These are phyloP conservation scores for Chimonanthus praecox DNA, from an alignment of 164 flowering plant species.

Conservation along the genomic window DNA sequence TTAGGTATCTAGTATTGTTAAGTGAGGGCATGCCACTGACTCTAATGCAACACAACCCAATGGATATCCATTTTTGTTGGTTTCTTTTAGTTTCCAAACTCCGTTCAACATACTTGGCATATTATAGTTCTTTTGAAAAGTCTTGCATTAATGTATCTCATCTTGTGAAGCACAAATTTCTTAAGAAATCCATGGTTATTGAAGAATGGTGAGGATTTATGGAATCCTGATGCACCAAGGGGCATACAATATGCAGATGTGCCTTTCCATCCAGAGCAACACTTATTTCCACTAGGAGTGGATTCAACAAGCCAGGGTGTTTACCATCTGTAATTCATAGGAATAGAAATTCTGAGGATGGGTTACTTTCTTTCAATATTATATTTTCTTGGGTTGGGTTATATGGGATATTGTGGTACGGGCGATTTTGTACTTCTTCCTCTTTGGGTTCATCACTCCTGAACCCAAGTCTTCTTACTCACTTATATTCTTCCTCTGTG, in stretches of 20 bases:
- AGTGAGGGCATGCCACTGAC: background rate
- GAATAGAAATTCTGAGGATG: too few species aligned
- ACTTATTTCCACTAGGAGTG: background rate
- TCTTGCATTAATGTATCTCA: background rate
- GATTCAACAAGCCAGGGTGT: too few species aligned
- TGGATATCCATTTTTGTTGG: too few species aligned
- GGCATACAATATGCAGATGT: background rate
- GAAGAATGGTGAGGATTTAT: background rate
- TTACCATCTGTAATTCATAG: too few species aligned
- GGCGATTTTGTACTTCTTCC: too few species aligned
- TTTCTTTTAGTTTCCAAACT: background rate
- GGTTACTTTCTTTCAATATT: too few species aligned
- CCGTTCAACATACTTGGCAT: background rate
- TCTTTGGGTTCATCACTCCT: too few species aligned
- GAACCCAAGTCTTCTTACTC: too few species aligned
- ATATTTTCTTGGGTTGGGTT: too few species aligned
- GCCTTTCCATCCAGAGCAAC: background rate
- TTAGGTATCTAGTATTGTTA: background rate
- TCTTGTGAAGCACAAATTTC: background rate
- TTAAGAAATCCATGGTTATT: background rate
- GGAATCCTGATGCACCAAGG: background rate
- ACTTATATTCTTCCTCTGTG: too few species aligned
- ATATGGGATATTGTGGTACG: too few species aligned
- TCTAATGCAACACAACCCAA: background rate
- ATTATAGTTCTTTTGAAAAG: background rate